A percentile compares a stretch with the other conserved stretches of the same genome.
Evolutionary conservation across 2,329 filamentous ascomycete species (phyloP).

Genomic region (Hymenoscyphus repandus): DNA sequence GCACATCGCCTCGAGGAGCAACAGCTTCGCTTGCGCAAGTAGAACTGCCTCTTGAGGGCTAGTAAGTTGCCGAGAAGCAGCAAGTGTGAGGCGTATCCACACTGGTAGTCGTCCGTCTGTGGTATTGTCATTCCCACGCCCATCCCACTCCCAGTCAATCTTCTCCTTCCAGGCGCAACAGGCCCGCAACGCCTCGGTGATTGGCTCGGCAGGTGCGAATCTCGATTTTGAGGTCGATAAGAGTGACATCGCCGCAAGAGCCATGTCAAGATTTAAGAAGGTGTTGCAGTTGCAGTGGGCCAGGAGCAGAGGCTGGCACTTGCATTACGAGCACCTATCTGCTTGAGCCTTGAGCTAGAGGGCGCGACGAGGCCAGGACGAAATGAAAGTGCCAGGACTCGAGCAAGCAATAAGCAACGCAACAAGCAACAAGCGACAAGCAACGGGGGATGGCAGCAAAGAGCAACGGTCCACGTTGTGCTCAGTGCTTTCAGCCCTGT

Average conservation of each 20-base stretch:
- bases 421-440: no score
- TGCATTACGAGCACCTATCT: no score
- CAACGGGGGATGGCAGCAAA: no score
- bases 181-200: neutral
- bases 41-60: conserved; percentile 4
- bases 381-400: no score
- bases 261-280: neutral
- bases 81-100: conserved; percentile 1
- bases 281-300: neutral
- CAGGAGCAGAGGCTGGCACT: neutral
- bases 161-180: neutral
- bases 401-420: no score
- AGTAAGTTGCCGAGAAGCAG: neutral
- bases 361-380: no score
- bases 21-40: neutral
- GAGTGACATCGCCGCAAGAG: conserved; percentile 2
- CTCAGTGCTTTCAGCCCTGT: no score
- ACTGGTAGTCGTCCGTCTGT: no score
- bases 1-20: no score
- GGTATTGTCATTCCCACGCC: neutral
- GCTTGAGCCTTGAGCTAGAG: no score
- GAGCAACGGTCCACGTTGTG: no score
- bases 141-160: neutral
- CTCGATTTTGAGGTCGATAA: conserved; percentile 3
- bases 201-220: neutral